These are phyloP conservation scores for Jaapia argillacea DNA, from an alignment of 768 basidiomycete species.

Conservation along the genomic window DNA sequence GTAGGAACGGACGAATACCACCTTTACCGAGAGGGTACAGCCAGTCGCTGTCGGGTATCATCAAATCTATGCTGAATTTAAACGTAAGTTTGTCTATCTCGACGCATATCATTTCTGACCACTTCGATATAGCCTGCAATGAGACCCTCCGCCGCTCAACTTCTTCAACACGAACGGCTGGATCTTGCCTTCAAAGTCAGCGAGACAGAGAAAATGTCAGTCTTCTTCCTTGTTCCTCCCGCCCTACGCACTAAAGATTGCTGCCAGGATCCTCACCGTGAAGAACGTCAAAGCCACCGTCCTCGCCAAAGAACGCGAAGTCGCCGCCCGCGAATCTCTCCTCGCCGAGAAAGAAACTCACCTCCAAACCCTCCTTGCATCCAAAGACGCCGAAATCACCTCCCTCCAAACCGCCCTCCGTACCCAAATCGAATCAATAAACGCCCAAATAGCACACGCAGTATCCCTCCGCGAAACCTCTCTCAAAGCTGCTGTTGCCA, in stretches of 20 bases:
- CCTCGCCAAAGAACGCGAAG: conserved; percentile 52
- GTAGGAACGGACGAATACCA: conserved; percentile 82
- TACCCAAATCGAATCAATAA: conserved; percentile 11
- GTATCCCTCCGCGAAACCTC: conserved; percentile 59
- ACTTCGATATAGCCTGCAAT: conserved; percentile 55
- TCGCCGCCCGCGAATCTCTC: conserved; percentile 43
- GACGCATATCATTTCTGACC: neutral
- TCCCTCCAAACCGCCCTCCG: conserved; percentile 25
- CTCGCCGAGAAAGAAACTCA: conserved; percentile 48
- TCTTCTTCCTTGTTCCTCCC: neutral
- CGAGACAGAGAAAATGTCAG: conserved; percentile 74
- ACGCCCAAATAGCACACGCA: conserved; percentile 37
- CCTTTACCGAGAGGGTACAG: conserved; percentile 82
- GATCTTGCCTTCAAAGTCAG: conserved; percentile 61
- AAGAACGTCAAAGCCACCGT: conserved; percentile 53
- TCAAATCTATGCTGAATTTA: conserved; percentile 80
- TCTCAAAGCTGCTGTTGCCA: conserved; percentile 49
- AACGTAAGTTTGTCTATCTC: conserved; percentile 41
- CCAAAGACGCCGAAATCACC: conserved; percentile 54
- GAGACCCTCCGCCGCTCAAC: conserved; percentile 74
- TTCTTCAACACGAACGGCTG: conserved; percentile 72
- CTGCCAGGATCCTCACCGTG: conserved; percentile 46
- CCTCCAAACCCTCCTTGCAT: conserved; percentile 31
- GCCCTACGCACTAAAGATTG: neutral
- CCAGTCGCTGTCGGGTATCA: conserved; percentile 55